phyloP scores from a whole-genome alignment of 768 basidiomycete species.

The Pleurotus cornucopiae region DNA sequence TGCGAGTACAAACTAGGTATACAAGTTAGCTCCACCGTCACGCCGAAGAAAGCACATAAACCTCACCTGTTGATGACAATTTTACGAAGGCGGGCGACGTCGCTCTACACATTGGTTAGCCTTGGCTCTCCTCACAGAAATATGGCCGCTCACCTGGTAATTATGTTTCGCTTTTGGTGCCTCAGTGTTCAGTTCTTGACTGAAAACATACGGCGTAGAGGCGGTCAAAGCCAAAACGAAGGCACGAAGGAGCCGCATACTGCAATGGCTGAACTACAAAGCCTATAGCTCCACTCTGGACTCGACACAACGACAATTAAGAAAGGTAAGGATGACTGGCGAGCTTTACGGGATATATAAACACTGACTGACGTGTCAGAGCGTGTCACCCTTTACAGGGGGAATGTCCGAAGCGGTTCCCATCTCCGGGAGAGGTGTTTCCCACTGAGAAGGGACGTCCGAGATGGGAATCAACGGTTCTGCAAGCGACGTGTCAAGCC shows the following conservation, averaged over 20 bases:
- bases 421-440: not conserved
- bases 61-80: slow-evolving; percentile 86
- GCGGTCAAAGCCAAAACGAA: slow-evolving; percentile 44
- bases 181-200: slow-evolving; percentile 39
- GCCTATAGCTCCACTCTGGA: slow-evolving; percentile 6
- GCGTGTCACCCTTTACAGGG: slow-evolving; percentile 5
- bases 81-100: slow-evolving; percentile 87
- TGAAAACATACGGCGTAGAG: slow-evolving; percentile 40
- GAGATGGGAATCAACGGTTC: not conserved
- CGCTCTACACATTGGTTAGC: slow-evolving; percentile 54
- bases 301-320: not conserved
- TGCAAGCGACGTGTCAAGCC: slow-evolving; percentile 6
- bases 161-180: slow-evolving; percentile 54
- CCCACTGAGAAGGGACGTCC: not conserved
- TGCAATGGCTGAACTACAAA: slow-evolving; percentile 12
- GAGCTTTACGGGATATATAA: not conserved
- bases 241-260: slow-evolving; percentile 58
- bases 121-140: no score
- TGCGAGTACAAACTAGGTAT: slow-evolving; percentile 73
- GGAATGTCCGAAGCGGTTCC: not conserved
- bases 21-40: slow-evolving; percentile 5
- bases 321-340: no score
- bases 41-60: not conserved
- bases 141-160: slow-evolving; percentile 53
- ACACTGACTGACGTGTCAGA: slow-evolving; percentile 13